Evolutionary conservation across 1,284 basidiomycete species (phyloP).

Genomic region (Moesziomyces globuligerus): DNA sequence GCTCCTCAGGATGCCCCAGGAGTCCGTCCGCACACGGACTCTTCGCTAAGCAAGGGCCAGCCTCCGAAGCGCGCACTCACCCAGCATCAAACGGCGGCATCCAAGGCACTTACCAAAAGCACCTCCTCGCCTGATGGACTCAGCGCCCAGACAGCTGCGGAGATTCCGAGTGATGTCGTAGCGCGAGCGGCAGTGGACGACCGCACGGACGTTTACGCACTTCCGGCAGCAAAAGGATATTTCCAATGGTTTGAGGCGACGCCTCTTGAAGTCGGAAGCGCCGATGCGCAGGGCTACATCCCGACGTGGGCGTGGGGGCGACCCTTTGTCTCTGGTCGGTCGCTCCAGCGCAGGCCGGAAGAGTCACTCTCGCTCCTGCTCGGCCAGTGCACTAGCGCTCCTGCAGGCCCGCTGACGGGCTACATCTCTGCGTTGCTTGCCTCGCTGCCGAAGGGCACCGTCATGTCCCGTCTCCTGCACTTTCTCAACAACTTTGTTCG

Average conservation of each 20-base stretch:
- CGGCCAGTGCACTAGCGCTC: constrained; percentile 66
- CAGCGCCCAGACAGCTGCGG: no score
- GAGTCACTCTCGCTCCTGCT: constrained; percentile 60
- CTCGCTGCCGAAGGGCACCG: constrained; percentile 58
- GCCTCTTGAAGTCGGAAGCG: constrained; percentile 65
- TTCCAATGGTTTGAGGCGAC: constrained; percentile 67
- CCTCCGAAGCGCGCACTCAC: constrained; percentile 41
- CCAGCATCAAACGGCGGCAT: constrained; percentile 40
- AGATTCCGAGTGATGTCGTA: background rate
- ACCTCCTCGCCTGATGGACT: no score
- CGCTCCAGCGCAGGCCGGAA: constrained; percentile 53
- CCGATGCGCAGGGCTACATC: constrained; percentile 65
- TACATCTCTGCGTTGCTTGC: constrained; percentile 64
- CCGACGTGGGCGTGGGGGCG: constrained; percentile 67
- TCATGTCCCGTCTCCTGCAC: constrained; percentile 49
- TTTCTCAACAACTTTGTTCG: constrained; percentile 60
- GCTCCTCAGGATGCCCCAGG: constrained; percentile 35
- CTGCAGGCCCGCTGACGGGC: constrained; percentile 63
- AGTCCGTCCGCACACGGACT: constrained; percentile 37
- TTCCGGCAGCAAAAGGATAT: constrained; percentile 23
- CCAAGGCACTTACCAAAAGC: constrained; percentile 15
- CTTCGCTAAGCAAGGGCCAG: constrained; percentile 44
- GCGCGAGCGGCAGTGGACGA: background rate
- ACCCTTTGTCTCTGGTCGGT: constrained; percentile 57
- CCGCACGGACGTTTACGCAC: constrained; percentile 13